Base-by-base conservation (phyloP, 2,329 filamentous ascomycete genomes). In the Microsporum canis region DNA sequence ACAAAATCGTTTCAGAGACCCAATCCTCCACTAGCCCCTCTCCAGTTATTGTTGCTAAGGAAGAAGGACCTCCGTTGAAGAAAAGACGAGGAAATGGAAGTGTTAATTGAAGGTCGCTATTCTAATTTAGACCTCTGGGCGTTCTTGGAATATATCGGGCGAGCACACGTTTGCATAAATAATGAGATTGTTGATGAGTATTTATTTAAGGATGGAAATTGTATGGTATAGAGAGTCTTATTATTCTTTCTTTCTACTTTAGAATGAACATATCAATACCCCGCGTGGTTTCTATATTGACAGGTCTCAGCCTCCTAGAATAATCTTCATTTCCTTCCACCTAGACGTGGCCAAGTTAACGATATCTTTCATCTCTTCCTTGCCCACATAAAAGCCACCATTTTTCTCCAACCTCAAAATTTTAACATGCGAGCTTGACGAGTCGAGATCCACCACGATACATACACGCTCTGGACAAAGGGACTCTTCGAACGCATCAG, bases 401-500 rank as follows among this genome's bases (percentile, higher is more conserved):
- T 81, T 84, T 79, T 96, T 97, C 68, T 94, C 89, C 63, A 97
- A 80, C 57, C 82, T 83, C 65, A 89, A 67, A 17, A 95, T 78
- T 38, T 72, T 71, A 10, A 70, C 69, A 67, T 80, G 81, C 57
- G 78, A 75, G 0, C 77, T 81, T n/a, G 63, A 71, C 68, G 65
- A 63, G 39, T 69, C 65, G 60, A 69, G 70, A 70, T 92, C 88
- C n/a, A 96, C 83, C 57, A 94, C 85, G 38, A 96, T 77, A 2
- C 86, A 91, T n/a, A 94, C 78, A n/a, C 76, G 82, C 79, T 99
- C 94, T 63, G 85, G 80, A 70, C 90, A 95, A 49, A 95, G 75
- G 6, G 82, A 83, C 76, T 97, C 94, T 76, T 99, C 94, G 67
- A 95, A 87, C 27, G 85, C 83, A 76, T 99, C 94, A 1, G 90